phyloP scores from a whole-genome alignment of 2,329 filamentous ascomycete species.

The Hysterium pulicare region DNA sequence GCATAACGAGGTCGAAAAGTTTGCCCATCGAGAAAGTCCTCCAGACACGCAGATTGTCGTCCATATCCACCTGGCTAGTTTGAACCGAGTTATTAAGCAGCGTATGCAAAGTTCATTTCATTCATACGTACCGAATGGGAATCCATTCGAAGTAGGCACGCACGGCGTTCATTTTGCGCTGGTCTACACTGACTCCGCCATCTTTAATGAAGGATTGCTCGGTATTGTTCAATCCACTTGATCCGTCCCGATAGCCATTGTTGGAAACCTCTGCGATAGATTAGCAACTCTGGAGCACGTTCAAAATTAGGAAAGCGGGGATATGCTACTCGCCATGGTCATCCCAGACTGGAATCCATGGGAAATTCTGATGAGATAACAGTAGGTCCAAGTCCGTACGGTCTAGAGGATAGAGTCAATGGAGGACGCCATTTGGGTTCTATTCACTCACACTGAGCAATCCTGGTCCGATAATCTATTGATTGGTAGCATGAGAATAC shows the following conservation, averaged over 20 bases:
- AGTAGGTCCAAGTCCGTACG: slow-evolving; percentile 41
- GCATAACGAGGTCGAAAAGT: slow-evolving; percentile 41
- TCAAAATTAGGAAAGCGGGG: not conserved
- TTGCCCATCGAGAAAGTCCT: slow-evolving; percentile 39
- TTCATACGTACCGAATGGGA: slow-evolving; percentile 14
- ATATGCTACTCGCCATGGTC: slow-evolving; percentile 20
- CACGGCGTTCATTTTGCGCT: slow-evolving; percentile 47
- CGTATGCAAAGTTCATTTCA: no score
- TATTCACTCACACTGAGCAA: slow-evolving; percentile 35
- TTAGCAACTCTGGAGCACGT: not conserved
- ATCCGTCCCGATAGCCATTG: slow-evolving; percentile 42
- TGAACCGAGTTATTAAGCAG: no score
- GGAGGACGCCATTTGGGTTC: no score
- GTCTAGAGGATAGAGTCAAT: no score
- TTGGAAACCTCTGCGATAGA: slow-evolving; percentile 34
- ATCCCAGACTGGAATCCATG: slow-evolving; percentile 44
- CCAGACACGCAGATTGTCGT: slow-evolving; percentile 44
- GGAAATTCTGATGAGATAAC: slow-evolving; percentile 38
- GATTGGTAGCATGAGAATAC: no score
- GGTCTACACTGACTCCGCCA: slow-evolving; percentile 41
- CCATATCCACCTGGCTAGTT: slow-evolving; percentile 41
- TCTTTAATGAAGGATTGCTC: slow-evolving; percentile 40
- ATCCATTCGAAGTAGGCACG: slow-evolving; percentile 43
- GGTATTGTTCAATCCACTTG: slow-evolving; percentile 41
- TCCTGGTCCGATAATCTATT: slow-evolving; percentile 44